Evolutionary conservation across 345 rosid species (phyloP), one percentile per base, ranked within the genome.

Genomic region (Nephelium lappaceum): DNA sequence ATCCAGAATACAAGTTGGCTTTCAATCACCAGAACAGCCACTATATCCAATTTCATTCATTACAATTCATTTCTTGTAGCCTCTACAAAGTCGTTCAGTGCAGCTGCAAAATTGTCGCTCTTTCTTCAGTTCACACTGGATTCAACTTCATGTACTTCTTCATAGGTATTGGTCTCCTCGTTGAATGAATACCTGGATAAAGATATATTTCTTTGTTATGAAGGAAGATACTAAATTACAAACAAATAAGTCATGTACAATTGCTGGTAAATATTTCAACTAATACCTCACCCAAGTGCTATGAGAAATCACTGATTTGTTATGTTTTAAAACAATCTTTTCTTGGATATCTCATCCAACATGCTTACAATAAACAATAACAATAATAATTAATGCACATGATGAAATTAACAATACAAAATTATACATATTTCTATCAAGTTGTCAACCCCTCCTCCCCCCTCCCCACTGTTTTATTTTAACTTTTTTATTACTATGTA

Each of bases 161-260:
- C 85, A 14, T 89, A 91, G 0, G 74, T 43, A 41, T 91, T 91
- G 4, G 86, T 90, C 73, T 81, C 87, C 84, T 88, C 91, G 1
- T 88, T 90, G 76, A 62, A 91, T 4, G 88, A 86, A 76, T 88
- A 91, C 92, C 95, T 91, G 65, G 2, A 64, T 55, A 45, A 3
- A 27, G 57, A 64, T 19, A 62, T 31, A 45, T 11, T 43, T 24
- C 24, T 0, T 8, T 2, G 1, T 31, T 19, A 69, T 9, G 69
- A 51, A 6, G 53, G 11, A 10, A 39, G 8, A 7, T 23, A 47
- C 25, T 8, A 51, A 27, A 9, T 45, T 31, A 39, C 31, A 60
- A 41, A n/a, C 23, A 23, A 7, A 25, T 43, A 60, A 41, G 21
- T 27, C 38, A 7, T 21, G 65, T 25, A 24, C 5, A n/a, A 39